phyloP scores from a whole-genome alignment of 331 rosid species.

The Prunus yedoensis region DNA sequence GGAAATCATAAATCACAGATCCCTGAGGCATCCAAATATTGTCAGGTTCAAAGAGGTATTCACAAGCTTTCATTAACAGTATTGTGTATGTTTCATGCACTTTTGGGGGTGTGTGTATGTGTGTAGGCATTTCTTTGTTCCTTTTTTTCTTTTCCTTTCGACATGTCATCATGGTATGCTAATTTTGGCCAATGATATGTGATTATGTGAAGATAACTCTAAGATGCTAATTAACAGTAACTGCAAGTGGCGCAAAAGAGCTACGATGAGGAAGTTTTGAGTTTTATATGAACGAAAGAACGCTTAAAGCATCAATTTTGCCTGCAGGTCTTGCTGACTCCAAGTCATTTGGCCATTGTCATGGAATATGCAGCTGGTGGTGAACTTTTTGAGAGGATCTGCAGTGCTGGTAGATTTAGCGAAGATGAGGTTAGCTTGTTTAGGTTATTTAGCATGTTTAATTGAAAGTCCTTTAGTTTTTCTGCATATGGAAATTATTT shows the following conservation, averaged over 20 bases:
- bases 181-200: not conserved
- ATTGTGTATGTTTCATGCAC: not conserved
- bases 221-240: not conserved
- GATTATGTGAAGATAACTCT: not conserved
- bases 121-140: not conserved
- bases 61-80: not conserved
- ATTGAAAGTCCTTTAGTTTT: too few relatives aligned
- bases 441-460: not conserved
- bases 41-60: constrained; percentile 85
- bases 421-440: constrained; percentile 83
- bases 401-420: constrained; percentile 73
- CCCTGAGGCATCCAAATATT: constrained; percentile 82
- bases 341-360: constrained; percentile 82
- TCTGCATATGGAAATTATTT: not conserved
- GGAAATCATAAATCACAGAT: constrained; percentile 81
- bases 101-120: not conserved
- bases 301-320: not conserved
- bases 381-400: constrained; percentile 74
- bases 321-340: constrained; percentile 77
- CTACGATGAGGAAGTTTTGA: constrained; percentile 11
- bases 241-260: not conserved
- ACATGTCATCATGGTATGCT: not conserved
- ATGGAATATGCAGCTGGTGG: constrained; percentile 98
- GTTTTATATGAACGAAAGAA: not conserved
- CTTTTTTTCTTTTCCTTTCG: not conserved